These are phyloP conservation scores for Lentinula aciculospora DNA, from an alignment of 768 basidiomycete genomes.

Conservation along the genomic window DNA sequence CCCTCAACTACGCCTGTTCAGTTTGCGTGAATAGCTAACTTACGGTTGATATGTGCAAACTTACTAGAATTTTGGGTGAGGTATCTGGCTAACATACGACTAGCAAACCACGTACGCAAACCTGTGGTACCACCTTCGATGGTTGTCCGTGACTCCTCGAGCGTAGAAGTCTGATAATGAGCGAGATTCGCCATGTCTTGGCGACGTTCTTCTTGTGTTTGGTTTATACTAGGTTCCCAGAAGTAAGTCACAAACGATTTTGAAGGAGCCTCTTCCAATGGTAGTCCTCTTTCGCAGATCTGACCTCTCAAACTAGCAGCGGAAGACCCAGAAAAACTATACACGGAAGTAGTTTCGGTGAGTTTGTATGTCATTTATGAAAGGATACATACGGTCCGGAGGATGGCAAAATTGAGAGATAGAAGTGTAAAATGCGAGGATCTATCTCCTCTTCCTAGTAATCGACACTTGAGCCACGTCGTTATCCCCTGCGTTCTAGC, in stretches of 20 bases:
- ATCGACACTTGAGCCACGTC: not conserved
- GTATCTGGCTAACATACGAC: constrained; percentile 58
- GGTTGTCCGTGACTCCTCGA: constrained; percentile 68
- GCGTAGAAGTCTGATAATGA: constrained; percentile 41
- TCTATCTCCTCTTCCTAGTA: constrained; percentile 58
- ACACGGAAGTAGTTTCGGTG: not conserved
- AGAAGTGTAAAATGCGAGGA: constrained; percentile 57
- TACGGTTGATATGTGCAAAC: not conserved
- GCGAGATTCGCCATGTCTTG: constrained; percentile 14
- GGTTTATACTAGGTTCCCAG: constrained; percentile 31
- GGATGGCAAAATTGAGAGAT: constrained; percentile 40
- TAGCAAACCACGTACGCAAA: constrained; percentile 74
- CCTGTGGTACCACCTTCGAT: constrained; percentile 79
- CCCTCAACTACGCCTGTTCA: constrained; percentile 7
- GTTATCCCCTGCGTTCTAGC: constrained; percentile 11
- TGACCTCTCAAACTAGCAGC: constrained; percentile 16
- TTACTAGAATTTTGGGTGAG: constrained; percentile 54
- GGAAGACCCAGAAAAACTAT: constrained; percentile 18
- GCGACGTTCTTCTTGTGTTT: not conserved
- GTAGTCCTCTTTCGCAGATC: constrained; percentile 21
- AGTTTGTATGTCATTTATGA: not conserved
- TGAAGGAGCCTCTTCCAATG: constrained; percentile 30
- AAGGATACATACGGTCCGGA: constrained; percentile 24
- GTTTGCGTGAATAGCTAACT: constrained; percentile 7
- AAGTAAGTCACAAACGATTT: constrained; percentile 65